phyloP scores from a whole-genome alignment of 1,284 basidiomycete species.

The Microbotryum intermedium region DNA sequence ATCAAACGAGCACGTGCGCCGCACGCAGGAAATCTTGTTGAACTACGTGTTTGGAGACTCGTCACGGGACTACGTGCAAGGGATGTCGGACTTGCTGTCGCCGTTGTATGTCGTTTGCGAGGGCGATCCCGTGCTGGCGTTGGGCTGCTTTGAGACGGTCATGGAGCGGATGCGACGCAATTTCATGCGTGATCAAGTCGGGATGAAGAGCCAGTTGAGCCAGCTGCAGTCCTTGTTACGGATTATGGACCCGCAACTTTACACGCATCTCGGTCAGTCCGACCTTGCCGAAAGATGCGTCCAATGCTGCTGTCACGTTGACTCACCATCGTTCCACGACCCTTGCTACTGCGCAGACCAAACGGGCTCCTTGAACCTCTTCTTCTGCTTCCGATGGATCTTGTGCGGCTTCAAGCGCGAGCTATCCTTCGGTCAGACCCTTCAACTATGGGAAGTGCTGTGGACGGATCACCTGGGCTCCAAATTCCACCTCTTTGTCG shows the following conservation, averaged over 20 bases:
- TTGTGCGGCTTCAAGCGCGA: slow-evolving; percentile 91
- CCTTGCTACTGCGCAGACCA: slow-evolving; percentile 52
- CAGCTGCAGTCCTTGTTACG: slow-evolving; percentile 82
- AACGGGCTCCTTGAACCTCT: slow-evolving; percentile 82
- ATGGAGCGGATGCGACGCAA: slow-evolving; percentile 96
- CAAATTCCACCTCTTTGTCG: slow-evolving; percentile 86
- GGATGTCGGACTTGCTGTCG: slow-evolving; percentile 94
- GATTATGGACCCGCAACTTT: slow-evolving; percentile 89
- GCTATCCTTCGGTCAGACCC: slow-evolving; percentile 79
- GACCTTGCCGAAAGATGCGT: not conserved
- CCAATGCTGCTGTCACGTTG: not conserved
- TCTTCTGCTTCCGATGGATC: slow-evolving; percentile 73
- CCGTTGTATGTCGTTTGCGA: slow-evolving; percentile 87
- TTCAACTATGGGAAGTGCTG: slow-evolving; percentile 86
- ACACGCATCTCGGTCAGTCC: slow-evolving; percentile 65
- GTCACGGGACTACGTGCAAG: slow-evolving; percentile 71
- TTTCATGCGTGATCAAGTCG: slow-evolving; percentile 90
- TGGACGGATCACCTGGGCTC: slow-evolving; percentile 87
- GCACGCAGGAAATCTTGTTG: slow-evolving; percentile 68
- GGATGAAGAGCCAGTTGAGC: slow-evolving; percentile 89
- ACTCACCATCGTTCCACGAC: slow-evolving; percentile 1
- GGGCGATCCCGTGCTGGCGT: slow-evolving; percentile 78
- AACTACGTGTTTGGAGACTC: slow-evolving; percentile 62
- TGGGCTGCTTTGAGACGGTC: slow-evolving; percentile 90
- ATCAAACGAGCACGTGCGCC: slow-evolving; percentile 55